Conservation (phyloP, 805 yeast species). For the Lachancea fermentati region DNA sequence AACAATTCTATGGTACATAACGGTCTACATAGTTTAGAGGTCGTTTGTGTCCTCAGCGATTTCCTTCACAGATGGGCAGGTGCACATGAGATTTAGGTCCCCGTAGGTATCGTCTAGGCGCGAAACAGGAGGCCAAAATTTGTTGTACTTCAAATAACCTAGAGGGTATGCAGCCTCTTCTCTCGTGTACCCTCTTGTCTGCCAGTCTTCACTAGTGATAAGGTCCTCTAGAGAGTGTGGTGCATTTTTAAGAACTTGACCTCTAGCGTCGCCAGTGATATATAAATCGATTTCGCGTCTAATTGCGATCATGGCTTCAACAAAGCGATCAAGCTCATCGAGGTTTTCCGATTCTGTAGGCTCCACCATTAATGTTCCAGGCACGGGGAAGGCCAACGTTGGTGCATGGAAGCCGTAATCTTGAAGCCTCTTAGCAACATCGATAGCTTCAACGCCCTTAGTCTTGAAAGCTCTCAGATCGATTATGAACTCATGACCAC, state of each 20-base stretch:
- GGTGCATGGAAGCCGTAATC: slow-evolving; percentile 99
- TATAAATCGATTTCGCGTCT: slow-evolving; percentile 74
- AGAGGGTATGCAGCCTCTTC: slow-evolving; percentile 92
- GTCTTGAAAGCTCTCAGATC: slow-evolving; percentile 83
- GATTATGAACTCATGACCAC: slow-evolving; percentile 95
- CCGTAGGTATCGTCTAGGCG: slow-evolving; percentile 94
- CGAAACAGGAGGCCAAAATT: slow-evolving; percentile 94
- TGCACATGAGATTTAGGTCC: slow-evolving; percentile 85
- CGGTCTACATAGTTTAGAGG: neutral
- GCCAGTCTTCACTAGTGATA: slow-evolving; percentile 67
- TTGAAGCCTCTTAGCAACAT: slow-evolving; percentile 92
- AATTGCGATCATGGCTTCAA: slow-evolving; percentile 79
- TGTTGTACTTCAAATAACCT: slow-evolving; percentile 61
- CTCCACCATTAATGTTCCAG: slow-evolving; percentile 96
- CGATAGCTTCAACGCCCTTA: slow-evolving; percentile 85
- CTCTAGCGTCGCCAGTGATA: slow-evolving; percentile 59
- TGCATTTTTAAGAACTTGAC: slow-evolving; percentile 74
- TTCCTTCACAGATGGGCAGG: slow-evolving; percentile 85
- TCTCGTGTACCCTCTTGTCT: slow-evolving; percentile 76
- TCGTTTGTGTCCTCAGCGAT: slow-evolving; percentile 37
- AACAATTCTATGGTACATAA: neutral
- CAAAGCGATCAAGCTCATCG: slow-evolving; percentile 84
- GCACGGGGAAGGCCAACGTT: slow-evolving; percentile 97
- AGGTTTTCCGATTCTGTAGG: slow-evolving; percentile 94
- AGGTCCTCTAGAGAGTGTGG: slow-evolving; percentile 88